These are phyloP conservation scores for Lyophyllum atratum DNA, from an alignment of 768 basidiomycete genomes.

Conservation along the genomic window DNA sequence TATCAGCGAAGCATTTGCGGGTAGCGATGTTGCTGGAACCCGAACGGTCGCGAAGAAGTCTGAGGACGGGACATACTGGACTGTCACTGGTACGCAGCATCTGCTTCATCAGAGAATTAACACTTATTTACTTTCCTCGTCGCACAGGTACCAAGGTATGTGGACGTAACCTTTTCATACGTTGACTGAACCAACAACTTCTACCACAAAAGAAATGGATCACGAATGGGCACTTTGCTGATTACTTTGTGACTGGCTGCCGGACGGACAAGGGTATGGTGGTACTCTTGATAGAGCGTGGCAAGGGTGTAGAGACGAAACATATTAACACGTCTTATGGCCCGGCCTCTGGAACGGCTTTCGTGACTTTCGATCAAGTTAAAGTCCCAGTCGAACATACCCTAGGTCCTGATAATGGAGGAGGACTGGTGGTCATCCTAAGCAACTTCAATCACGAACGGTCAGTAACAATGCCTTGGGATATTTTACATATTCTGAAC, in stretches of 20 bases:
- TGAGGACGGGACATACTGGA: slow-evolving; percentile 68
- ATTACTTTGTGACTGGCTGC: slow-evolving; percentile 59
- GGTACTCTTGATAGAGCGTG: slow-evolving; percentile 14
- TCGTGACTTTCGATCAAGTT: slow-evolving; percentile 31
- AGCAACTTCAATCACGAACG: slow-evolving; percentile 92
- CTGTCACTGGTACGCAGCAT: slow-evolving; percentile 62
- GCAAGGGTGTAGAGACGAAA: slow-evolving; percentile 23
- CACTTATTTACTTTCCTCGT: neutral
- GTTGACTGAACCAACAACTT: neutral
- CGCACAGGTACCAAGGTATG: neutral
- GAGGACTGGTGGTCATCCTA: slow-evolving; percentile 46
- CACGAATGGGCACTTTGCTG: slow-evolving; percentile 46
- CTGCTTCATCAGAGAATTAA: neutral
- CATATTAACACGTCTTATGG: slow-evolving; percentile 44
- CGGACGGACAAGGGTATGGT: slow-evolving; percentile 43
- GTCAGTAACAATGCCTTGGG: slow-evolving; percentile 31
- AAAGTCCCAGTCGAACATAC: slow-evolving; percentile 55
- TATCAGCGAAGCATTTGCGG: slow-evolving; percentile 77
- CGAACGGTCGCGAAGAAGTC: slow-evolving; percentile 62
- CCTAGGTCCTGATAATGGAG: slow-evolving; percentile 49
- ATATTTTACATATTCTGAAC: neutral
- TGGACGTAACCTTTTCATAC: neutral
- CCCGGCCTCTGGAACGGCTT: slow-evolving; percentile 58
- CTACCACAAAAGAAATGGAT: slow-evolving; percentile 23
- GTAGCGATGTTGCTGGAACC: slow-evolving; percentile 66